phyloP scores from a whole-genome alignment of 768 basidiomycete species.

The Rhizopogon rudus region DNA sequence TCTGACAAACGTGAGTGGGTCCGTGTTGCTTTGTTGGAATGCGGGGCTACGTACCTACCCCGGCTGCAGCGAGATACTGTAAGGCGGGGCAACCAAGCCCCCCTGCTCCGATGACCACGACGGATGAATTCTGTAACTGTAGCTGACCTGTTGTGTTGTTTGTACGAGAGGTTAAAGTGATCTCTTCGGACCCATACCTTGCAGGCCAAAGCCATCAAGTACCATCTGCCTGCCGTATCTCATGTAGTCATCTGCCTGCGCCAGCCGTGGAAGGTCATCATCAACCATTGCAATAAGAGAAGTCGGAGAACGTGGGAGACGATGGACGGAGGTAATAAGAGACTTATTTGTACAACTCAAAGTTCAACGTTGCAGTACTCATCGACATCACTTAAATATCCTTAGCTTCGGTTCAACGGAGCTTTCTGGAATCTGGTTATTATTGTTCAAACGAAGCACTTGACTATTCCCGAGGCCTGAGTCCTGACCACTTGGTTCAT shows the following conservation, averaged over 20 bases:
- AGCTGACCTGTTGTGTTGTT: conserved; percentile 60
- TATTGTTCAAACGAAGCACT: too few relatives aligned
- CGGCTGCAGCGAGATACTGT: conserved; percentile 90
- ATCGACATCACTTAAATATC: too few relatives aligned
- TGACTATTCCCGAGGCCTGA: too few relatives aligned
- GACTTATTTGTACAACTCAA: too few relatives aligned
- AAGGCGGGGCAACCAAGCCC: conserved; percentile 95
- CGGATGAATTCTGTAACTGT: conserved; percentile 67
- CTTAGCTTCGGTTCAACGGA: too few relatives aligned
- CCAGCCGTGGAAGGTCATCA: conserved; percentile 16
- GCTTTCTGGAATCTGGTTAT: too few relatives aligned
- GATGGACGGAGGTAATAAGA: background rate
- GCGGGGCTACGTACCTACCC: conserved; percentile 61
- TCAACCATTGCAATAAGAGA: background rate
- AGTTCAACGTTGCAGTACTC: too few relatives aligned
- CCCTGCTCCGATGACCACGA: conserved; percentile 90
- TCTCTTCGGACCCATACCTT: conserved; percentile 42
- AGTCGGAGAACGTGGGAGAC: background rate
- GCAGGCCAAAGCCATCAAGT: conserved; percentile 79
- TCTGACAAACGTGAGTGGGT: conserved; percentile 3
- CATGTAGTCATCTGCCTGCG: conserved; percentile 65
- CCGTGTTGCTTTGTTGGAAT: background rate
- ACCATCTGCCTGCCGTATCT: conserved; percentile 99
- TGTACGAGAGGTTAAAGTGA: conserved; percentile 1
- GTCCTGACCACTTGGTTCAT: too few relatives aligned